phyloP scores from a whole-genome alignment of 2,329 filamentous ascomycete genomes.

The Hirsutella rhossiliensis region DNA sequence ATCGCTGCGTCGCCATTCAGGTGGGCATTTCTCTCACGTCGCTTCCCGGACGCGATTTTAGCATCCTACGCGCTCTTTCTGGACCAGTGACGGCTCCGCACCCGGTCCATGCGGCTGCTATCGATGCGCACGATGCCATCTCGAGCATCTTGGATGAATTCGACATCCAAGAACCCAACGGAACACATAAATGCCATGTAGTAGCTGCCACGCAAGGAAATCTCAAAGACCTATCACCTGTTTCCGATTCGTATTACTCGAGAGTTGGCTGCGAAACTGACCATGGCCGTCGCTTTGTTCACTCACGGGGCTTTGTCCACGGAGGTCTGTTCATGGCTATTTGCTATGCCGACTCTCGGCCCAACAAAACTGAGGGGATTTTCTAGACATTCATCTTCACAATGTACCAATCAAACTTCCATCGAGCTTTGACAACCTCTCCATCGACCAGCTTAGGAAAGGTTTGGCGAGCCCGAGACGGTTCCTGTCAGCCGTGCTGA shows the following conservation, averaged over 20 bases:
- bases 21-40: neutral
- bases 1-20: slow-evolving; percentile 5
- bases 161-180: slow-evolving; percentile 1
- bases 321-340: slow-evolving; percentile 5
- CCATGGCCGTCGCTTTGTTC: slow-evolving; percentile 9
- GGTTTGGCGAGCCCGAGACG: slow-evolving; percentile 16
- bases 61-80: neutral
- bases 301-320: slow-evolving; percentile 14
- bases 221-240: neutral
- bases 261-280: slow-evolving; percentile 5
- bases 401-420: slow-evolving; percentile 9
- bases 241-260: slow-evolving; percentile 1
- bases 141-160: slow-evolving; percentile 1
- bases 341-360: neutral
- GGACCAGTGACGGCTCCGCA: neutral
- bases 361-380: too few relatives aligned
- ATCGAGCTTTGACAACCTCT: slow-evolving; percentile 11
- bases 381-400: slow-evolving; percentile 12
- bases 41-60: neutral
- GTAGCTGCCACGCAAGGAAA: neutral
- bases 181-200: slow-evolving; percentile 1
- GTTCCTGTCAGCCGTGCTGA: slow-evolving; percentile 12
- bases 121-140: neutral
- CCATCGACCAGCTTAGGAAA: slow-evolving; percentile 17
- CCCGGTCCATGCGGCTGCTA: neutral